phyloP scores from a whole-genome alignment of 306 rosid species.

The Cajanus cajan region DNA sequence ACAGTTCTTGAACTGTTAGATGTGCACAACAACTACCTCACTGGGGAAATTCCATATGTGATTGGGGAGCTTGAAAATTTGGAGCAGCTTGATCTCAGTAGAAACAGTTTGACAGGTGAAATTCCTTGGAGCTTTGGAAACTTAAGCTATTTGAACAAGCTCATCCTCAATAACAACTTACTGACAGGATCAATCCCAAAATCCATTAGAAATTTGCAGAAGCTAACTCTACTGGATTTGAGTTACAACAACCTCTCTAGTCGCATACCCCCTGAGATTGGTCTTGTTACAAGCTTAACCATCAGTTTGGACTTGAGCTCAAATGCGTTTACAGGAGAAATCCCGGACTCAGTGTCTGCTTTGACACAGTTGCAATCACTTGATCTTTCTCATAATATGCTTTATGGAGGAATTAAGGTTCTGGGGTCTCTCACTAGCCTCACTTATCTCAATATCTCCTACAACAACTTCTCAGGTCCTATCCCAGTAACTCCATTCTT shows the following conservation, averaged over 20 bases:
- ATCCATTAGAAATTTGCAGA: conserved; percentile 68
- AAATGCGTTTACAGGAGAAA: conserved; percentile 70
- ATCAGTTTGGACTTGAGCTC: conserved; percentile 87
- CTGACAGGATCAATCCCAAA: conserved; percentile 75
- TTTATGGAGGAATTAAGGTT: conserved; percentile 68
- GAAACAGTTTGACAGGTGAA: conserved; percentile 73
- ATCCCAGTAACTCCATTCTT: conserved; percentile 86
- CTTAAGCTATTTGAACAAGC: conserved; percentile 87
- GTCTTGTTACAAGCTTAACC: conserved; percentile 79
- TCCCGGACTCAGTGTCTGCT: conserved; percentile 66
- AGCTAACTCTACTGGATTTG: conserved; percentile 85
- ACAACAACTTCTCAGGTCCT: conserved; percentile 91
- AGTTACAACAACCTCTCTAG: conserved; percentile 84
- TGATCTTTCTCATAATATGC: conserved; percentile 81
- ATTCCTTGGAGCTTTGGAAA: conserved; percentile 89
- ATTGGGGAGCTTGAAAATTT: conserved; percentile 81
- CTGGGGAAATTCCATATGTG: conserved; percentile 71
- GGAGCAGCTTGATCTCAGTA: conserved; percentile 95
- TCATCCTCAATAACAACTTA: conserved; percentile 77
- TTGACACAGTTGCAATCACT: conserved; percentile 82
- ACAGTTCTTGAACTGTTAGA: conserved; percentile 90
- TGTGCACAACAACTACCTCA: conserved; percentile 75
- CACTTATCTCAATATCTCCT: conserved; percentile 75
- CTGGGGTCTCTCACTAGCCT: conserved; percentile 80
- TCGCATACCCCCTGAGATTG: conserved; percentile 68